Conservation (phyloP, 768 basidiomycete genomes). For the Mycena epipterygia region DNA sequence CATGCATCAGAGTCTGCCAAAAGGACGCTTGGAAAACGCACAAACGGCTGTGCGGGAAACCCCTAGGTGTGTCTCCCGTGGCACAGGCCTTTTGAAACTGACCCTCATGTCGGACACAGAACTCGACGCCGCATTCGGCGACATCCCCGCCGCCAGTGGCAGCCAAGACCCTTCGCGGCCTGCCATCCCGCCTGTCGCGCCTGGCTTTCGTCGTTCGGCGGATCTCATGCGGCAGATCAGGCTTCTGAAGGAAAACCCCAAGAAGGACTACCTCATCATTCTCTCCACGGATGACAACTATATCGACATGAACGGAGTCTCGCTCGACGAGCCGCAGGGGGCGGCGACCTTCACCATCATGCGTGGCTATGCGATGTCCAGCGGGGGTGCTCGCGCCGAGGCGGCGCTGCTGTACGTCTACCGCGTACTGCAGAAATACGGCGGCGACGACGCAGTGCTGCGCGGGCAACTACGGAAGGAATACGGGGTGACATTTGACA, state of each 20-base stretch:
- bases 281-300: background rate
- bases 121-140: constrained; percentile 11
- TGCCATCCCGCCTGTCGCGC: constrained; percentile 4
- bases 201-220: constrained; percentile 23
- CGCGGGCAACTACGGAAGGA: constrained; percentile 25
- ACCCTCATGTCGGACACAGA: constrained; percentile 4
- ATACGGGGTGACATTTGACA: constrained; percentile 23
- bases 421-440: constrained; percentile 24
- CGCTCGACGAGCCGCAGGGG: constrained; percentile 15
- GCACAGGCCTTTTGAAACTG: background rate
- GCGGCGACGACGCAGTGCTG: constrained; percentile 9
- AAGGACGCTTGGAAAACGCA: constrained; percentile 25
- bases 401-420: constrained; percentile 28
- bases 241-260: constrained; percentile 17
- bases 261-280: constrained; percentile 23
- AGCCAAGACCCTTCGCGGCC: background rate
- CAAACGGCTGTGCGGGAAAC: constrained; percentile 24
- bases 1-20: constrained; percentile 22
- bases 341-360: constrained; percentile 14
- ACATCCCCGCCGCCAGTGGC: background rate
- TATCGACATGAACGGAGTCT: background rate
- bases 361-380: constrained; percentile 9
- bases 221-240: constrained; percentile 27
- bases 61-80: constrained; percentile 16
- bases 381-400: constrained; percentile 15